Conservation (phyloP, 441 rosid genomes). For the Metrosideros polymorpha region DNA sequence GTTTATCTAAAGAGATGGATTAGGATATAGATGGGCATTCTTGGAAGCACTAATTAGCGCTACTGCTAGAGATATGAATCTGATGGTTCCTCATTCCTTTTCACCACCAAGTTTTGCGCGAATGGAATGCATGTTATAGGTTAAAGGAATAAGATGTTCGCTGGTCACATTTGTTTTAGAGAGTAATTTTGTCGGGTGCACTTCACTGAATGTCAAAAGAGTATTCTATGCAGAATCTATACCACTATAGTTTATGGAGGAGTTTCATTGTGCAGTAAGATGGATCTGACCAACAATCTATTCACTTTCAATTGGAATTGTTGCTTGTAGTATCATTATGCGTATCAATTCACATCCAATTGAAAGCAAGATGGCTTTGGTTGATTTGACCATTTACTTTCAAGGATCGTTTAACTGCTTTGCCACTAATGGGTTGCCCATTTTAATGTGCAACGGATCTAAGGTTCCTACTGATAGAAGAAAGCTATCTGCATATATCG, state of each 20-base stretch:
- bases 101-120: not conserved
- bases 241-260: not conserved
- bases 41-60: not conserved
- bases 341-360: not conserved
- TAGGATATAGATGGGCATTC: not conserved
- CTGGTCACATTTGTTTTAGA: not conserved
- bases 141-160: not conserved
- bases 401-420: not conserved
- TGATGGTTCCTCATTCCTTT: not conserved
- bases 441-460: not conserved
- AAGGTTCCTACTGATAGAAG: not conserved
- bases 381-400: not conserved
- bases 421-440: not conserved
- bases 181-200: not conserved
- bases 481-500: not conserved
- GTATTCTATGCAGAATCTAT: not conserved
- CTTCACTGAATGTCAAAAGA: not conserved
- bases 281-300: not conserved
- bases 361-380: not conserved
- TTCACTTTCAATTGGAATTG: not conserved
- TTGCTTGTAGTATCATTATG: accelerated
- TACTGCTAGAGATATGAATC: not conserved
- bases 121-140: not conserved
- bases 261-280: not conserved
- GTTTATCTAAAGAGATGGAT: not conserved